Base-by-base conservation (phyloP, 768 basidiomycete genomes). In the Rhizopogon vulgaris region DNA sequence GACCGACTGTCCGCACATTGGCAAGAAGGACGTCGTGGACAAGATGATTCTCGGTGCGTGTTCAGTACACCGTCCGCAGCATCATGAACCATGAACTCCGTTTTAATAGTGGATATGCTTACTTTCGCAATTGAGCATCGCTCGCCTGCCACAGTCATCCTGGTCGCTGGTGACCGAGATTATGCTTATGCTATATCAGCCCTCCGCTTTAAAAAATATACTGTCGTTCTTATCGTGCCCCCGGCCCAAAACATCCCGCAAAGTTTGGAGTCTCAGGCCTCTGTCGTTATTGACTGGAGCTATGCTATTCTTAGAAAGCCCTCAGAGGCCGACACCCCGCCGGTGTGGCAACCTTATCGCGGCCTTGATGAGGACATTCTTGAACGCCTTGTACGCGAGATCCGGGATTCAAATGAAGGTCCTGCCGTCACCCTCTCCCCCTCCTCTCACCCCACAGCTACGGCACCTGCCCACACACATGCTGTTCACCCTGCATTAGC, bases 101-200 rank as follows among this genome's bases (percentile, higher is more conserved):
- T 38, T 47, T 40, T 41, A 18, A 8, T 62, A 85, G 85, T 83
- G 41, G 86, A 88, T 58, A 80, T 87, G 74, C 68, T 87, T 53
- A 72, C 78, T 4, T 78, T 79, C 61, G 83, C 80, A 15, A 77
- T 83, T 59, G 85, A 87, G 65, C 76, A 78, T 56, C 68, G 74
- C 3, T 52, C 74, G 1, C 76, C 78, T 52, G 60, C 76, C 25
- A 84, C 83, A 15, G 67, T 85, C 57, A 64, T 86, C 43, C 69
- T 89, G 36, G 82, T 88, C 58, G 76, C 84, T 0, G 82, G 79
- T n/a, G 84, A 88, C 63, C 73, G 82, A 41, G 84, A 86, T 61
- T 80, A 84, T 58, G 77, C 78, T 3, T 86, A 84, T 60, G 78
- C 79, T 15, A 64, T 84, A 38, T 78, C 84, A 1, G 69, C 71